Conservation (phyloP, 1,139 yeast species). For the Geotrichum bryndzae region DNA sequence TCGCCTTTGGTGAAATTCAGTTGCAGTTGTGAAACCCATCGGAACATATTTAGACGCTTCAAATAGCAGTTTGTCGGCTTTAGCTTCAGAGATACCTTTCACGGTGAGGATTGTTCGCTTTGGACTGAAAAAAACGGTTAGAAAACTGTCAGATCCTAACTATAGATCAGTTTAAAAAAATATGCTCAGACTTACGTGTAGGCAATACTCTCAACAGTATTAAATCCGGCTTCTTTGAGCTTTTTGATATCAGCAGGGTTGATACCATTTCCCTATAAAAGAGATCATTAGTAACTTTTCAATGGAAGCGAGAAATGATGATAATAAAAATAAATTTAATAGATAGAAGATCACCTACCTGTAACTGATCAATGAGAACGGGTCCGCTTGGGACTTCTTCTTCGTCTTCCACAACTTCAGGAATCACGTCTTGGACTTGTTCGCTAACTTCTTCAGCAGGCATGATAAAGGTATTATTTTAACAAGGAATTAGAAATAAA, state of each 20-base stretch:
- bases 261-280: conserved; percentile 73
- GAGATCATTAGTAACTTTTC: conserved; percentile 3
- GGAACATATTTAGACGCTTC: conserved; percentile 89
- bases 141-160: not conserved
- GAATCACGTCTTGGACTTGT: not conserved
- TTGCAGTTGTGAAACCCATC: conserved; percentile 95
- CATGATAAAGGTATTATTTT: not conserved
- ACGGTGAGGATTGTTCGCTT: conserved; percentile 68
- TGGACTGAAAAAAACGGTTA: conserved; percentile 38
- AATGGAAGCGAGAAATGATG: not conserved
- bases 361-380: conserved; percentile 40
- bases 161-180: not conserved
- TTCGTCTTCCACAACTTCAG: conserved; percentile 35
- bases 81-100: conserved; percentile 92
- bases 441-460: conserved; percentile 2
- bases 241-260: conserved; percentile 72
- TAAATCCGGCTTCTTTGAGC: conserved; percentile 74
- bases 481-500: not conserved
- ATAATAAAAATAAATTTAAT: not conserved
- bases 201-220: conserved; percentile 88
- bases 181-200: conserved; percentile 45
- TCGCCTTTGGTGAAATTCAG: conserved; percentile 86
- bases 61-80: conserved; percentile 75
- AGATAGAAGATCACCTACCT: conserved; percentile 26
- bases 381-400: conserved; percentile 45